Base-by-base conservation (phyloP, 2,329 filamentous ascomycete genomes). In the Bipolaris sorokiniana region DNA sequence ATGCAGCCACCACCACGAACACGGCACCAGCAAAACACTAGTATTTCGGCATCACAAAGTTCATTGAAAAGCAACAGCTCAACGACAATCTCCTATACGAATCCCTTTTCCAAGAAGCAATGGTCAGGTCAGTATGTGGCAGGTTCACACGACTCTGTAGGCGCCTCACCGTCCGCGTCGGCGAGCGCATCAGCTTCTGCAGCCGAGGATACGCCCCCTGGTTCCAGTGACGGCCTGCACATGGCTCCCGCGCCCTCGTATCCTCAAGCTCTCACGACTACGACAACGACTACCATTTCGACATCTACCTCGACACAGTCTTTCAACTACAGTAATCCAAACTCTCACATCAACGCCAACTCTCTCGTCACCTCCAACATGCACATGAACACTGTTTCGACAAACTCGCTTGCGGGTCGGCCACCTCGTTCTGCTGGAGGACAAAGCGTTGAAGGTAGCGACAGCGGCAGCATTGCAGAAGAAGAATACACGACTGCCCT, bases 401-500 rank as follows among this genome's bases (percentile, higher is more conserved):
- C 66, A n/a, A 68, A 65, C 16, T 63, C 64, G 3, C 51, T 67
- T 20, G 44, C 48, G n/a, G 59, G 61, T 3, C 63, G 62, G 33
- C 67, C 69, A n/a, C 69, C 70, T 5, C 68, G 66, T 23, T 69
- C 65, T 47, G 67, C 64, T 13, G 69, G 64, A 5, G 67, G 55
- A 7, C 57, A 70, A 20, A 70, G 68, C 10, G 49, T 73, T 53
- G 60, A 78, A 66, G 68, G 68, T 46, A 77, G 66, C 47, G 76
- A 72, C 16, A 70, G 70, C 16, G 77, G 77, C 5, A 73, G 70
- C 40, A 56, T 71, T 28, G 57, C 50, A 45, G 77, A 77, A 57
- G 73, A 76, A 54, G 76, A 77, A 38, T 74, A 70, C 45, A 74
- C 75, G 0, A 77, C 75, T 1, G 75, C 75, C 0, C 61, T 77